Evolutionary conservation across 169 alveolate genomes (phyloP).

Genomic region (Plasmodium berghei): DNA sequence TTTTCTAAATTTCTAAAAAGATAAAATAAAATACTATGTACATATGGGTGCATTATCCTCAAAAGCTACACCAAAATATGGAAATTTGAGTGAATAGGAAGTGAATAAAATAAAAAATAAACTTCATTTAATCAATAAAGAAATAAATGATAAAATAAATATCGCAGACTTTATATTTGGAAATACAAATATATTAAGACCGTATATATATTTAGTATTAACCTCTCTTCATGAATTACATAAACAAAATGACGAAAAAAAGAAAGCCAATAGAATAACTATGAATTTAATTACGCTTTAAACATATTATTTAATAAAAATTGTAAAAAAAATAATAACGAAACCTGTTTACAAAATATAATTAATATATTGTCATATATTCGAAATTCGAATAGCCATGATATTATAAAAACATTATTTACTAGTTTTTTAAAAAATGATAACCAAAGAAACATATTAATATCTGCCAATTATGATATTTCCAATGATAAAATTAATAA

Average conservation of each 20-base stretch:
- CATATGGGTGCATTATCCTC: constrained; percentile 76
- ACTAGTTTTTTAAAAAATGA: constrained; percentile 43
- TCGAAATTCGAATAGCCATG: constrained; percentile 14
- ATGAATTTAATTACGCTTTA: constrained; percentile 66
- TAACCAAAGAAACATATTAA: neutral
- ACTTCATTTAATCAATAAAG: constrained; percentile 57
- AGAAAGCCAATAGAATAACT: constrained; percentile 10
- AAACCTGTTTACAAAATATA: constrained; percentile 70
- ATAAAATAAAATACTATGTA: neutral
- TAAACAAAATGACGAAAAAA: constrained; percentile 20
- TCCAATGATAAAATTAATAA: constrained; percentile 12
- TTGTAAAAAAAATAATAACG: constrained; percentile 41
- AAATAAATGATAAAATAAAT: constrained; percentile 46
- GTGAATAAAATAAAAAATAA: constrained; percentile 56
- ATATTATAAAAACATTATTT: constrained; percentile 36
- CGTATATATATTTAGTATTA: constrained; percentile 62
- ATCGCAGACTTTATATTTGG: constrained; percentile 48
- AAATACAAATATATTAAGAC: constrained; percentile 69
- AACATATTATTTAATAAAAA: constrained; percentile 49
- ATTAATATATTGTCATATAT: constrained; percentile 64
- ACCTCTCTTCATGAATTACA: constrained; percentile 65
- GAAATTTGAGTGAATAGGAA: constrained; percentile 59
- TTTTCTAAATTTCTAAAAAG: neutral
- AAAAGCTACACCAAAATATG: constrained; percentile 33
- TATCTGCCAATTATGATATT: constrained; percentile 2